A percentile compares a stretch with the other conserved stretches of the same genome.
Conservation (phyloP, 2,329 filamentous ascomycete genomes). For the Aspergillus hiratsukae region DNA sequence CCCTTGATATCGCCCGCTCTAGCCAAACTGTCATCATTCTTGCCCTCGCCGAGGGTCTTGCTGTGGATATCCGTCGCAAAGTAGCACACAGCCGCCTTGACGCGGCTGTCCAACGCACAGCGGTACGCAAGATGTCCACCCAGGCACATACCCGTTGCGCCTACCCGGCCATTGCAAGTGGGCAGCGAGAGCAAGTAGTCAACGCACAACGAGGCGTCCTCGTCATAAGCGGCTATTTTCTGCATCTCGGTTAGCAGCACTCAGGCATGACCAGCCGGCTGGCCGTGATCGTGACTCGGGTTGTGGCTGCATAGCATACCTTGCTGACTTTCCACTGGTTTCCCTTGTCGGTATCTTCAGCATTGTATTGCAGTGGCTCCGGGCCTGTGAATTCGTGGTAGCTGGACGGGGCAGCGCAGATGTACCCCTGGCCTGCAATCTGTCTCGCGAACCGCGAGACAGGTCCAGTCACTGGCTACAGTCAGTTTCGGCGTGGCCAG, state of each 20-base stretch:
- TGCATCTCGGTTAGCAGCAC: slow-evolving; percentile 29
- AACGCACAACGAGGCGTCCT: slow-evolving; percentile 65
- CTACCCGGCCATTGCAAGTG: slow-evolving; percentile 77
- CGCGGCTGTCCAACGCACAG: slow-evolving; percentile 68
- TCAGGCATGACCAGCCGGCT: background rate
- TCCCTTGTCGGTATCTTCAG: slow-evolving; percentile 77
- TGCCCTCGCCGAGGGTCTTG: slow-evolving; percentile 66
- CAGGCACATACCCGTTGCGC: slow-evolving; percentile 84
- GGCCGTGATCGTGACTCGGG: background rate
- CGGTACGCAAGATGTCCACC: slow-evolving; percentile 81
- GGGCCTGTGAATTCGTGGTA: slow-evolving; percentile 93
- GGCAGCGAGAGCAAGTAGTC: slow-evolving; percentile 66
- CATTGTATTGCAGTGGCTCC: slow-evolving; percentile 79
- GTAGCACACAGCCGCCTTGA: slow-evolving; percentile 76
- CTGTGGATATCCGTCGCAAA: slow-evolving; percentile 91
- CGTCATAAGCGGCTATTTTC: slow-evolving; percentile 82
- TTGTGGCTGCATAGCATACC: slow-evolving; percentile 43
- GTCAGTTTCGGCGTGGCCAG: background rate
- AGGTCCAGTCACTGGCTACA: slow-evolving; percentile 70
- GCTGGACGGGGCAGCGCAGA: slow-evolving; percentile 82
- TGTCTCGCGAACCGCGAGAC: slow-evolving; percentile 85
- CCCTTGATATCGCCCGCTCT: slow-evolving; percentile 65
- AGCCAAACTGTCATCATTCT: slow-evolving; percentile 58
- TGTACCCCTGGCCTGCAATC: slow-evolving; percentile 89
- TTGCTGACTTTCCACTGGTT: slow-evolving; percentile 84